Conservation (phyloP, 495 filamentous ascomycete species). For the Chaetomidium leptoderma region DNA sequence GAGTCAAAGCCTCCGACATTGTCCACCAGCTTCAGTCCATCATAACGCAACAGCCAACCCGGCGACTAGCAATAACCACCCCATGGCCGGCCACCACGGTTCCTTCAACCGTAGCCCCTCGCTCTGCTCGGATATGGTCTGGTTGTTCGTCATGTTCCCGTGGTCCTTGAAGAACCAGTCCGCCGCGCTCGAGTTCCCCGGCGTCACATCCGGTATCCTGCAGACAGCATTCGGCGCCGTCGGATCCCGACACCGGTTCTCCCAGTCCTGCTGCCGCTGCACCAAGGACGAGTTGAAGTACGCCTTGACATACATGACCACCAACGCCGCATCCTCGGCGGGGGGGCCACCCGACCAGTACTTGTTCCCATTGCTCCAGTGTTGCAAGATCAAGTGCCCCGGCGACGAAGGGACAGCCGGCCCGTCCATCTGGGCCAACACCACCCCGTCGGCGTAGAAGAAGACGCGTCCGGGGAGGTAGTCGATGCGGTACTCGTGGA, state of each 20-base stretch:
- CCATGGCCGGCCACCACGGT: conserved; percentile 16
- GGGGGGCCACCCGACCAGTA: conserved; percentile 69
- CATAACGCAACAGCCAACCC: conserved; percentile 24
- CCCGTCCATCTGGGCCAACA: conserved; percentile 52
- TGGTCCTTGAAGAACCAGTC: conserved; percentile 59
- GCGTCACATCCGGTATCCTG: conserved; percentile 52
- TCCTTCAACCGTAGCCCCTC: conserved; percentile 9
- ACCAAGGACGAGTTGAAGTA: conserved; percentile 68
- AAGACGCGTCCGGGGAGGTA: conserved; percentile 56
- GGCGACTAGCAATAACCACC: conserved; percentile 16
- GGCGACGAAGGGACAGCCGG: conserved; percentile 51
- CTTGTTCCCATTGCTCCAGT: conserved; percentile 73
- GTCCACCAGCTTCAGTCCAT: neutral
- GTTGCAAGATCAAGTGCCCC: conserved; percentile 64
- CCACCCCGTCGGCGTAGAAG: conserved; percentile 60
- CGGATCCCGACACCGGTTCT: conserved; percentile 45
- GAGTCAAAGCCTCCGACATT: neutral
- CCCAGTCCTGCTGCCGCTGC: conserved; percentile 43
- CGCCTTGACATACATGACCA: conserved; percentile 62
- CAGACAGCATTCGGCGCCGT: conserved; percentile 47
- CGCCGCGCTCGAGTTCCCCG: conserved; percentile 35
- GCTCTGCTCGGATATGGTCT: conserved; percentile 43
- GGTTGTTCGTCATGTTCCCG: conserved; percentile 53
- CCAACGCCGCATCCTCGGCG: conserved; percentile 51
- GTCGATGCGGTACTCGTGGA: conserved; percentile 77